Evolutionary conservation across 768 basidiomycete species (phyloP).

Genomic region (Termitomyces sp.): DNA sequence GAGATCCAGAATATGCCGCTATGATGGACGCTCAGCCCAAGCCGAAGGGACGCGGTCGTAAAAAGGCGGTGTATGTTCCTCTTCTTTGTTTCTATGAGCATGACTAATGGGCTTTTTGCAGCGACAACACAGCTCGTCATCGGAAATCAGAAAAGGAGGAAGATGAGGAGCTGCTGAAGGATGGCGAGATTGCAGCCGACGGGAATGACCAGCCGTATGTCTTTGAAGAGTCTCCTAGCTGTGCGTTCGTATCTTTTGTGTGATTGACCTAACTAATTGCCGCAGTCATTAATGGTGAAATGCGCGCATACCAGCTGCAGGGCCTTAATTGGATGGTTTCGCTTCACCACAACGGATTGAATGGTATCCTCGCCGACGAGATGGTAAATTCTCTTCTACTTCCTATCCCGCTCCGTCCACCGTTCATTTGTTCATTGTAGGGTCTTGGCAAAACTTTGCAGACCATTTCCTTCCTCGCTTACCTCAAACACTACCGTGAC

Average conservation of each 20-base stretch:
- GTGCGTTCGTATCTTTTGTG: constrained; percentile 36
- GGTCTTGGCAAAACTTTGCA: constrained; percentile 98
- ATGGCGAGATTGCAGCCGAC: constrained; percentile 71
- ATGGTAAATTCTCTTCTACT: constrained; percentile 47
- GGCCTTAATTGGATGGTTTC: constrained; percentile 98
- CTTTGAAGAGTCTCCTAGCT: constrained; percentile 90
- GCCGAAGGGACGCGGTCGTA: constrained; percentile 78
- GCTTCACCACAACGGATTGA: constrained; percentile 91
- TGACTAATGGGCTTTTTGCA: constrained; percentile 20
- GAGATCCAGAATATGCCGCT: constrained; percentile 90
- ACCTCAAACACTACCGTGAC: constrained; percentile 80
- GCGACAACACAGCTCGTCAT: constrained; percentile 75
- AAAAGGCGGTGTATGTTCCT: constrained; percentile 65
- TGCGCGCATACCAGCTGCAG: constrained; percentile 94
- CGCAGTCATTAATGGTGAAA: constrained; percentile 79
- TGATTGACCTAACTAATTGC: background rate
- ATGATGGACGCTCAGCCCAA: constrained; percentile 85
- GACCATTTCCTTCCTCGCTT: constrained; percentile 95
- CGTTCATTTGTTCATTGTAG: constrained; percentile 27
- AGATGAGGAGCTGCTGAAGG: constrained; percentile 91
- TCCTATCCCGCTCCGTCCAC: background rate
- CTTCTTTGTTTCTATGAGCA: background rate
- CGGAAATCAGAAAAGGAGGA: constrained; percentile 98
- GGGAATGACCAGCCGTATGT: constrained; percentile 90
- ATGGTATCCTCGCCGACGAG: constrained; percentile 96